These are phyloP conservation scores for Chalciporus pseudorubinellus DNA, from an alignment of 768 basidiomycete species.

Conservation along the genomic window DNA sequence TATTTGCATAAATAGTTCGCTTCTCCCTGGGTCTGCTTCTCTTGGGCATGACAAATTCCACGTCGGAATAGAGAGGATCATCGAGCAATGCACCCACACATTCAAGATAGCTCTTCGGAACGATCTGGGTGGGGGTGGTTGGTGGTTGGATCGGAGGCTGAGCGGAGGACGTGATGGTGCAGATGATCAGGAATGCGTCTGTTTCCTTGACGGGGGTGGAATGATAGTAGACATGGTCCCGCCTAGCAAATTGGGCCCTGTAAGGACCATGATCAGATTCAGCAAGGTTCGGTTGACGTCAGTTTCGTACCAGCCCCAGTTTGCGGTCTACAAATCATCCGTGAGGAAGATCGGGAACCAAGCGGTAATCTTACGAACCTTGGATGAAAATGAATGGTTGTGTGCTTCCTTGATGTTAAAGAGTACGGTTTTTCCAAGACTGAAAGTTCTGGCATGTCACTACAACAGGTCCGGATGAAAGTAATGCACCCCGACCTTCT, in stretches of 20 bases:
- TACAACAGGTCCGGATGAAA: neutral
- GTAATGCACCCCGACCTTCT: constrained; percentile 49
- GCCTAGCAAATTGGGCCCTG: constrained; percentile 77
- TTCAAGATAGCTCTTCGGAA: constrained; percentile 66
- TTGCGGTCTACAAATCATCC: constrained; percentile 54
- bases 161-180: constrained; percentile 72
- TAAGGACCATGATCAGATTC: neutral
- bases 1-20: constrained; percentile 63
- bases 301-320: constrained; percentile 75
- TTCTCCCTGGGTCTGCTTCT: constrained; percentile 36
- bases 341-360: constrained; percentile 10
- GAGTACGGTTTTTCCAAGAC: constrained; percentile 46
- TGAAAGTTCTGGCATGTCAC: constrained; percentile 9
- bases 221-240: constrained; percentile 68
- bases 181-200: constrained; percentile 74
- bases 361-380: constrained; percentile 35
- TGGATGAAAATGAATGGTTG: constrained; percentile 78
- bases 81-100: constrained; percentile 74
- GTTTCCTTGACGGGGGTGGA: constrained; percentile 48
- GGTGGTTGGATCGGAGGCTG: constrained; percentile 47
- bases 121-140: constrained; percentile 44
- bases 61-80: constrained; percentile 82
- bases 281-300: neutral
- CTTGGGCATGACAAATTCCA: constrained; percentile 72
- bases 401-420: constrained; percentile 76